Conservation (phyloP, 2,329 filamentous ascomycete genomes). For the Colletotrichum viniferum region DNA sequence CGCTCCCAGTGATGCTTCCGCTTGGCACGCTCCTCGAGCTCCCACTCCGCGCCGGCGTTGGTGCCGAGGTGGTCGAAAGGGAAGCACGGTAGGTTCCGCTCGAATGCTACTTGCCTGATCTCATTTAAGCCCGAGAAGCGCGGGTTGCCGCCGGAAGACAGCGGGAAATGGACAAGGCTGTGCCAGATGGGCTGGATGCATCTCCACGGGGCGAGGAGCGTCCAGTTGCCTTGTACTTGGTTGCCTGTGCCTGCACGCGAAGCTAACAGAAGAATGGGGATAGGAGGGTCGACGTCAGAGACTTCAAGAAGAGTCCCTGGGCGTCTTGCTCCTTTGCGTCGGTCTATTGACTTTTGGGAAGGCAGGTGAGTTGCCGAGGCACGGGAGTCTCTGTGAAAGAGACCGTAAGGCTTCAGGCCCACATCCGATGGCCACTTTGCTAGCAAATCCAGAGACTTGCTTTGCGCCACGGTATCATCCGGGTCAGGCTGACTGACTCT, state of each 20-base stretch:
- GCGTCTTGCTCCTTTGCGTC: slow-evolving; percentile 67
- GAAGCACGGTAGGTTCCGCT: slow-evolving; percentile 80
- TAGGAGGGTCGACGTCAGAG: slow-evolving; percentile 69
- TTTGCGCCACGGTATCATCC: slow-evolving; percentile 38
- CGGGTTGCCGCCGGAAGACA: slow-evolving; percentile 80
- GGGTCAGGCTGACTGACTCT: slow-evolving; percentile 46
- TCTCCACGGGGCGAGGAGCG: slow-evolving; percentile 86
- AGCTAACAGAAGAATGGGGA: slow-evolving; percentile 76
- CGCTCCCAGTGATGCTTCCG: slow-evolving; percentile 72
- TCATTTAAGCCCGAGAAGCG: slow-evolving; percentile 84
- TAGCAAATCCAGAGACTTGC: slow-evolving; percentile 61
- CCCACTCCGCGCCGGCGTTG: slow-evolving; percentile 79
- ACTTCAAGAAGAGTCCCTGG: slow-evolving; percentile 68
- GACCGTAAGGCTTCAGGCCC: slow-evolving; percentile 45
- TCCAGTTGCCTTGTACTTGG: slow-evolving; percentile 75
- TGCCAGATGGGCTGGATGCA: slow-evolving; percentile 89
- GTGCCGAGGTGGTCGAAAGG: slow-evolving; percentile 85
- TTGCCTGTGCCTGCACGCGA: slow-evolving; percentile 52
- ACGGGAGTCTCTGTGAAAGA: slow-evolving; percentile 74
- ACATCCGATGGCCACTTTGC: slow-evolving; percentile 71
- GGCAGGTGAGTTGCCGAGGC: slow-evolving; percentile 69
- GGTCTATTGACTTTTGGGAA: slow-evolving; percentile 81
- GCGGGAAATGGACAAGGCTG: slow-evolving; percentile 79
- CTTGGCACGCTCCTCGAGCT: slow-evolving; percentile 65
- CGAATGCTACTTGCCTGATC: slow-evolving; percentile 79